Conservation (phyloP, 176 grass and related monocot species). For the Triticum dicoccoides region DNA sequence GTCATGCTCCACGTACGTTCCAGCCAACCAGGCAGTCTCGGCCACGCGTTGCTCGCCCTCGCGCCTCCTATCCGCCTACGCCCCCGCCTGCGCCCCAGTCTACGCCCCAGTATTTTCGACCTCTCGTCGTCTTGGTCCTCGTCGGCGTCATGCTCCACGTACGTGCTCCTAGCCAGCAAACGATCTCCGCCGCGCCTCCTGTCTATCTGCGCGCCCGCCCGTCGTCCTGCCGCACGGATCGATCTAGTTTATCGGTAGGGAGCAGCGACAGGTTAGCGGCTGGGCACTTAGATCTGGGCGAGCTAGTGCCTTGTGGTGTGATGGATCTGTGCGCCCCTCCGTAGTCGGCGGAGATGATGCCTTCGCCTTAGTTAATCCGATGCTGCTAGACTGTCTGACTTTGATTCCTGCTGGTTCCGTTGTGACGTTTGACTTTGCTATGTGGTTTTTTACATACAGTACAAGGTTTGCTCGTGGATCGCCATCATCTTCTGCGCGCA, state of each 20-base stretch:
- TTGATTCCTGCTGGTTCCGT: background rate
- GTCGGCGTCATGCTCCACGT: no score
- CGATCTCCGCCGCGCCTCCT: no score
- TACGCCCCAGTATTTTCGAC: no score
- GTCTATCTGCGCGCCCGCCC: background rate
- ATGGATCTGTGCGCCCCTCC: slow-evolving; percentile 25
- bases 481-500: slow-evolving; percentile 96
- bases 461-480: slow-evolving; percentile 94
- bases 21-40: no score
- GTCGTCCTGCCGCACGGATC: background rate
- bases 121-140: no score
- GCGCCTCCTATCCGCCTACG: no score
- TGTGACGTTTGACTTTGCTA: background rate
- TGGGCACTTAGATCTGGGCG: background rate
- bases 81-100: no score
- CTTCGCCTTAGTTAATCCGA: background rate
- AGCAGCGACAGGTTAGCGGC: no score
- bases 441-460: slow-evolving; percentile 83
- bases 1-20: slow-evolving; percentile 79
- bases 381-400: background rate
- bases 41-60: no score
- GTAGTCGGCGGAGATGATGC: background rate
- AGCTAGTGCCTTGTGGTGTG: background rate
- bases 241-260: background rate
- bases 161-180: no score